Percentiles rank a stretch among this genome's conserved stretches.
Evolutionary conservation across 2,329 filamentous ascomycete genomes (phyloP).

Genomic region (Aurifilum marmelostoma): DNA sequence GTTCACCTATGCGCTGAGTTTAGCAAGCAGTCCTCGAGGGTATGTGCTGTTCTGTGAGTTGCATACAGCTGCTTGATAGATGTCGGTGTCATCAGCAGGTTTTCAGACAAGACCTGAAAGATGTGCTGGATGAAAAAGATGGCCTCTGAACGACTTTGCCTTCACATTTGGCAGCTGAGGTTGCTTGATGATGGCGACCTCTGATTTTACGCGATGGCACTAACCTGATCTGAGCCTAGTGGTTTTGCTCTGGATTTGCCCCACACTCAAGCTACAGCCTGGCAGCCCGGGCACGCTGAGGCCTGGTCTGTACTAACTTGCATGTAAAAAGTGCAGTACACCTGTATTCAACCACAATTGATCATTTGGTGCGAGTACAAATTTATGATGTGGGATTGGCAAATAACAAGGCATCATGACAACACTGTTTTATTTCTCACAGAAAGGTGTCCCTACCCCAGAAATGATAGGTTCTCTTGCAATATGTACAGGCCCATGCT

Average conservation of each 20-base stretch:
- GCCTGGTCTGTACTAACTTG: not conserved
- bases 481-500: not conserved
- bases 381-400: not conserved
- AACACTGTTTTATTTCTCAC: not conserved
- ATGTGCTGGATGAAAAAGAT: conserved; percentile 9
- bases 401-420: not conserved
- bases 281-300: too few species aligned
- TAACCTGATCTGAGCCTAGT: not conserved
- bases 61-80: conserved; percentile 22
- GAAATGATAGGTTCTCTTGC: too few species aligned
- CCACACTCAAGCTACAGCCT: not conserved
- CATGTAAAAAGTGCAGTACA: not conserved
- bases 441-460: too few species aligned
- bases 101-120: conserved; percentile 13
- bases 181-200: conserved; percentile 19
- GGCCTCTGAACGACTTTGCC: not conserved
- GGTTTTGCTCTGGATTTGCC: not conserved
- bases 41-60: conserved; percentile 8
- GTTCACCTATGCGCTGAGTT: conserved; percentile 30
- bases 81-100: conserved; percentile 16
- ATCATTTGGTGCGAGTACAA: not conserved
- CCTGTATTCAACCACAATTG: not conserved
- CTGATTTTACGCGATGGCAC: conserved; percentile 13
- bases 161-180: not conserved
- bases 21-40: conserved; percentile 9